Percentiles rank a stretch among this genome's conserved stretches.
These are phyloP conservation scores for Bombardia bombarda DNA, from an alignment of 495 filamentous ascomycete species.

Conservation along the genomic window DNA sequence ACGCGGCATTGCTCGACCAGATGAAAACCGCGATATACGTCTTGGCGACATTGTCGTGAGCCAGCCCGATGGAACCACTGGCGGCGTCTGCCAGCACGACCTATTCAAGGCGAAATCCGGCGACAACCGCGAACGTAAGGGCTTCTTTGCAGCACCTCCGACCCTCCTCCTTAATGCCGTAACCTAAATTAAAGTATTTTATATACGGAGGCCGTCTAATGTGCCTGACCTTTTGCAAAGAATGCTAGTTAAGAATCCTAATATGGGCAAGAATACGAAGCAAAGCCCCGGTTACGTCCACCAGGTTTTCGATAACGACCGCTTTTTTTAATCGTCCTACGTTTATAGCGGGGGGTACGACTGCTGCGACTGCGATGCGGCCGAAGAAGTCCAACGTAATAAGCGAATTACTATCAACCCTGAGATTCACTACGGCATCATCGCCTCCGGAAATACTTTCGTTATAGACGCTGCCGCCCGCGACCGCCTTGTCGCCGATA, in stretches of 20 bases:
- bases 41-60: constrained; percentile 40
- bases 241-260: constrained; percentile 2
- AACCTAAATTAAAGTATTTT: constrained; percentile 9
- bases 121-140: constrained; percentile 12
- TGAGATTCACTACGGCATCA: constrained; percentile 28
- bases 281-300: constrained; percentile 3
- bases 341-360: constrained; percentile 4
- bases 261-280: not conserved
- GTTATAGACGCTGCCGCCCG: constrained; percentile 15
- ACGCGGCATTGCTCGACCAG: not conserved
- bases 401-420: constrained; percentile 9
- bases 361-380: constrained; percentile 4
- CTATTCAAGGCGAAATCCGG: constrained; percentile 17
- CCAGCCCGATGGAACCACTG: constrained; percentile 10
- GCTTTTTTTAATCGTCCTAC: constrained; percentile 13
- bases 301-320: constrained; percentile 6
- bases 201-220: not conserved
- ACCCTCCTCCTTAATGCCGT: constrained; percentile 4
- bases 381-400: constrained; percentile 6
- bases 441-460: constrained; percentile 33
- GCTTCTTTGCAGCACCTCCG: constrained; percentile 20
- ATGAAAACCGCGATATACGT: constrained; percentile 16
- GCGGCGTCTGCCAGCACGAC: constrained; percentile 34
- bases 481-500: not conserved
- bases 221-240: constrained; percentile 3